Conservation (phyloP, 1,284 basidiomycete genomes). For the Rhizopogon parksii region DNA sequence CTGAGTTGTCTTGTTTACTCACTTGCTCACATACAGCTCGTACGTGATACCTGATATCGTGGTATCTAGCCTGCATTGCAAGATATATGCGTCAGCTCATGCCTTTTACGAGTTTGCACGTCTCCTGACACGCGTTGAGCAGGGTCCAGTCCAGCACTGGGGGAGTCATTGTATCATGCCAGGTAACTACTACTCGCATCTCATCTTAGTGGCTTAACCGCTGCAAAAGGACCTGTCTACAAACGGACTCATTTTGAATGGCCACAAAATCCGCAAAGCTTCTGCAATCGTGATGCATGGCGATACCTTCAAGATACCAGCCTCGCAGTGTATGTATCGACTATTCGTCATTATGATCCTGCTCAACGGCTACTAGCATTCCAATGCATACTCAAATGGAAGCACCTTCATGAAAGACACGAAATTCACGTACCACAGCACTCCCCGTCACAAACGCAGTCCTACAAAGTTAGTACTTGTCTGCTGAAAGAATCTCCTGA, state of each 20-base stretch:
- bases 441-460: constrained; percentile 46
- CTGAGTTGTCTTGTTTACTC: constrained; percentile 3
- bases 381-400: constrained; percentile 53
- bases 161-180: constrained; percentile 68
- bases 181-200: constrained; percentile 34
- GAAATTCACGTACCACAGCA: constrained; percentile 48
- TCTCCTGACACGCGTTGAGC: background rate
- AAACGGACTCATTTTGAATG: constrained; percentile 73
- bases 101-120: background rate
- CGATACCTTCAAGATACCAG: constrained; percentile 60
- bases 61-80: constrained; percentile 67
- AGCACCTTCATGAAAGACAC: constrained; percentile 38
- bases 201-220: background rate
- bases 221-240: constrained; percentile 60
- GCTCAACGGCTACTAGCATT: constrained; percentile 42
- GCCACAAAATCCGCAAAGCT: constrained; percentile 53
- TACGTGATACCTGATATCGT: constrained; percentile 45
- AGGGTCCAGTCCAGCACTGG: constrained; percentile 63
- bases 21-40: constrained; percentile 28
- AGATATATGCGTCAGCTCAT: constrained; percentile 60
- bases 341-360: background rate
- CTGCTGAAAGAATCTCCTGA: constrained; percentile 1
- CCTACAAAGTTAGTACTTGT: constrained; percentile 40
- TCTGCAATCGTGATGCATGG: constrained; percentile 70
- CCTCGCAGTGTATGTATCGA: constrained; percentile 45